Conservation (phyloP, 2,329 filamentous ascomycete genomes). For the Dactylellina drechsleri region DNA sequence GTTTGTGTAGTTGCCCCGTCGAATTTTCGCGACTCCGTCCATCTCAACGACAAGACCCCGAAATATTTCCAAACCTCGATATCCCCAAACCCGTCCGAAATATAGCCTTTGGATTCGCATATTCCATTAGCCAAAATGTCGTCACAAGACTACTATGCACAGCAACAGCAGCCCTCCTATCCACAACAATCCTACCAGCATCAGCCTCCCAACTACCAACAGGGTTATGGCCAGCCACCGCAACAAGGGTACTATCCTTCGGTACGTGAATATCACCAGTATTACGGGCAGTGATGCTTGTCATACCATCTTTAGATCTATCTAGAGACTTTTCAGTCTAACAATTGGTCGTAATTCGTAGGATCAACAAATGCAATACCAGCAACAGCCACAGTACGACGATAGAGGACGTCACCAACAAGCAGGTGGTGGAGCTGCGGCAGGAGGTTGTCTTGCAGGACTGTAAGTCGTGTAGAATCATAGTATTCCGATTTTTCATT, state of each 20-base stretch:
- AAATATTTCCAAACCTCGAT: neutral
- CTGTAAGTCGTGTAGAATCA: slow-evolving; percentile 25
- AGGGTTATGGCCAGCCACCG: slow-evolving; percentile 49
- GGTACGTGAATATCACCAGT: slow-evolving; percentile 17
- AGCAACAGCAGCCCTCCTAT: slow-evolving; percentile 44
- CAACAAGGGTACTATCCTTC: slow-evolving; percentile 52
- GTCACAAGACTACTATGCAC: slow-evolving; percentile 43
- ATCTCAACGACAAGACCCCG: neutral
- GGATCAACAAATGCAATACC: slow-evolving; percentile 51
- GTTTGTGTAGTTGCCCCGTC: slow-evolving; percentile 8
- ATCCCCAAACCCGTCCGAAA: neutral
- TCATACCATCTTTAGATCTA: neutral
- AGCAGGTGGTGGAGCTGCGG: slow-evolving; percentile 21
- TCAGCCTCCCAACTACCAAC: slow-evolving; percentile 46
- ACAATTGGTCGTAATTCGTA: slow-evolving; percentile 10
- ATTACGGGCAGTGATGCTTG: neutral
- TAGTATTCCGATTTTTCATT: neutral
- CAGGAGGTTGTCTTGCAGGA: slow-evolving; percentile 46
- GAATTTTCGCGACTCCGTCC: slow-evolving; percentile 2
- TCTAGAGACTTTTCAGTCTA: slow-evolving; percentile 8
- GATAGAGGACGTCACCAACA: slow-evolving; percentile 28
- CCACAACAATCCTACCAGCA: slow-evolving; percentile 36
- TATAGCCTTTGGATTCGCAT: neutral
- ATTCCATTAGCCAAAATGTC: slow-evolving; percentile 37
- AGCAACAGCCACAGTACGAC: slow-evolving; percentile 46